phyloP scores from a whole-genome alignment of 2,329 filamentous ascomycete species.

The Ceratocystis cacaofunesta region DNA sequence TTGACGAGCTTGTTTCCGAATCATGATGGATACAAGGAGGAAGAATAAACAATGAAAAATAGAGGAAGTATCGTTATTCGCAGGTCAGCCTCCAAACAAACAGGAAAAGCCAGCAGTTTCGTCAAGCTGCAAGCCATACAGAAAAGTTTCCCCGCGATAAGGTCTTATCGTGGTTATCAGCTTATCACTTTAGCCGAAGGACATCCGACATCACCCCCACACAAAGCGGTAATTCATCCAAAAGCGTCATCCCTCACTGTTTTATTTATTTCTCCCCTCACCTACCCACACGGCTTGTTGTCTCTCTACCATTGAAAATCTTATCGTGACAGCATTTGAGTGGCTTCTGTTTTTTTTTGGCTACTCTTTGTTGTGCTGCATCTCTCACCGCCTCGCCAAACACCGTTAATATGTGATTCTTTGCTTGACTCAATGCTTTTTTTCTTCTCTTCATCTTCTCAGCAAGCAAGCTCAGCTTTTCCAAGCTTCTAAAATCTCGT shows the following conservation, averaged over 20 bases:
- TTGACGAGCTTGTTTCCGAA: conserved; percentile 29
- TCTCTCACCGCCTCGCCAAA: neutral
- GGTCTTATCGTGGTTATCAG: conserved; percentile 1
- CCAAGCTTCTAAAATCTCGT: neutral
- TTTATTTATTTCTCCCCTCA: neutral
- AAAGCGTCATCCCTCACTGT: neutral
- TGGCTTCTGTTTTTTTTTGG: neutral
- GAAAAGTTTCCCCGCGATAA: conserved; percentile 17
- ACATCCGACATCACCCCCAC: neutral
- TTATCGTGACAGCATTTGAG: too few species aligned
- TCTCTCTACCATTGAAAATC: neutral
- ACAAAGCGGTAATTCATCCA: neutral
- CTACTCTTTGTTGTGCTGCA: neutral
- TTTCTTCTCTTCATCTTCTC: conserved; percentile 11
- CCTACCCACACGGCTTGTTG: neutral
- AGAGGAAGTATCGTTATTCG: neutral
- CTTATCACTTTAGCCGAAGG: conserved; percentile 9
- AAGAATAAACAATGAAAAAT: neutral
- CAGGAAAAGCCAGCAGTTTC: neutral
- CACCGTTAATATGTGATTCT: conserved; percentile 17
- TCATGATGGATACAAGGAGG: conserved; percentile 11
- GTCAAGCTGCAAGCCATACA: neutral
- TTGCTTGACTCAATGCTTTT: conserved; percentile 10
- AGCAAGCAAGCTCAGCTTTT: conserved; percentile 10
- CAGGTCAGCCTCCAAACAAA: neutral